Evolutionary conservation across 2,329 filamentous ascomycete genomes (phyloP), one percentile per base, ranked within the genome.

Genomic region (Pestalotiopsis sp.): DNA sequence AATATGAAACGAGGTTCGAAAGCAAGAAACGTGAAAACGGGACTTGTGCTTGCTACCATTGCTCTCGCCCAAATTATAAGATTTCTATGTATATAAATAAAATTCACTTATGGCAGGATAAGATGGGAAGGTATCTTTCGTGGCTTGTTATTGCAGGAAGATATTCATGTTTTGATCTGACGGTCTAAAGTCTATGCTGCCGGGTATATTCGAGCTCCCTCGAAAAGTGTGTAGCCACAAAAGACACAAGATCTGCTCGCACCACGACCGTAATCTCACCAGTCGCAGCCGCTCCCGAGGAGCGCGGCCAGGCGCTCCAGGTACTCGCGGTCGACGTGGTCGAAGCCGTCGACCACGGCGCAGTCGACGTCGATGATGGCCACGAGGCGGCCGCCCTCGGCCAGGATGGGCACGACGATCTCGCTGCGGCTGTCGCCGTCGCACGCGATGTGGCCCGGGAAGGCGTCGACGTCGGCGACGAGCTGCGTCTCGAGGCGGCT

Each of bases 351-450:
- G 66, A 86, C 72, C 45, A 86, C 88, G 1, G 90, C 88, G 76
- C 93, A 95, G 78, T 96, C 93, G 27, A 95, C 84, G 75, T 96
- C 93, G 69, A 96, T 93, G 71, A 95, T 92, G 2, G 90, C 92
- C 25, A 92, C 90, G 5, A 92, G 81, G 82, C 87, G 83, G 27
- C 72, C 76, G 62, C 72, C 71, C 70, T 72, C 75, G 12, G 13
- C 52, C 12, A 92, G 72, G 70, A 95, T 87, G 2, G 93, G 93
- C 63, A 95, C 93, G 20, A 96, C 93, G 77, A 96, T 91, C 83
- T 96, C 93, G 77, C 93, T 95, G 81, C 84, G 88, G 75, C 89
- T 93, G 68, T 89, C 91, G 4, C 88, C 87, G 78, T 96, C 93
- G 78, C 93, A 95, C 11, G 93, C 92, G 76, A 96, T 95, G 77